Evolutionary conservation across 345 rosid species (phyloP), one percentile per base, ranked within the genome.

Genomic region (Pelargonium nanum): DNA sequence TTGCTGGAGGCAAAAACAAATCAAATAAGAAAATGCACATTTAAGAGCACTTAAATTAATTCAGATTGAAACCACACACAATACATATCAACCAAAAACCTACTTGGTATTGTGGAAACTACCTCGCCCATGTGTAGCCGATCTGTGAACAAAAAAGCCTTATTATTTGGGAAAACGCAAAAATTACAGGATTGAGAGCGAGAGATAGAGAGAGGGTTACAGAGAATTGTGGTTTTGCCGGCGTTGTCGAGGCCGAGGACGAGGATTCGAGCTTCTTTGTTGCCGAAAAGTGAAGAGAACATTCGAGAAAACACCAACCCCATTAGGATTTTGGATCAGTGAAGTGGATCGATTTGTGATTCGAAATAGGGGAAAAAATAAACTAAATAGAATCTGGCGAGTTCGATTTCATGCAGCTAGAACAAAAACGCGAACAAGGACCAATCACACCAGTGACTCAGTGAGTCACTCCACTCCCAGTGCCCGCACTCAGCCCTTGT

Each of bases 41-140:
- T n/a, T n/a, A n/a, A n/a, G n/a, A n/a, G n/a, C n/a, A n/a, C n/a
- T n/a, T n/a, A n/a, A n/a, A n/a, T n/a, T n/a, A n/a, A n/a, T n/a
- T n/a, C n/a, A 45, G 53, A 21, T 21, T 17, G 15, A 56, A 68
- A 65, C 20, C 7, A 44, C 52, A 30, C 24, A 1, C 30, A 25
- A 26, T 5, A 51, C 58, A 58, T 59, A 70, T 22, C 26, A 20
- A 63, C 23, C n/a, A n/a, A n/a, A n/a, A n/a, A 81, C 90, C 63
- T 61, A 91, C 98, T 91, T 58, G 98, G 98, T 74, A 92, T 92
- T 55, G 96, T 92, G 24, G 98, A 88, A 44, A 92, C 96, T 58
- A 92, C 96, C 76, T 92, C 98, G 8, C 98, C 98, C 96, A 92
- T 92, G 83, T 92, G 96, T 72, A 89, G 86, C 78, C 96, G 90